Percentiles rank a stretch among this genome's conserved stretches.
These are phyloP conservation scores for Rubroshorea leprosula DNA, from an alignment of 345 rosid species.

Conservation along the genomic window DNA sequence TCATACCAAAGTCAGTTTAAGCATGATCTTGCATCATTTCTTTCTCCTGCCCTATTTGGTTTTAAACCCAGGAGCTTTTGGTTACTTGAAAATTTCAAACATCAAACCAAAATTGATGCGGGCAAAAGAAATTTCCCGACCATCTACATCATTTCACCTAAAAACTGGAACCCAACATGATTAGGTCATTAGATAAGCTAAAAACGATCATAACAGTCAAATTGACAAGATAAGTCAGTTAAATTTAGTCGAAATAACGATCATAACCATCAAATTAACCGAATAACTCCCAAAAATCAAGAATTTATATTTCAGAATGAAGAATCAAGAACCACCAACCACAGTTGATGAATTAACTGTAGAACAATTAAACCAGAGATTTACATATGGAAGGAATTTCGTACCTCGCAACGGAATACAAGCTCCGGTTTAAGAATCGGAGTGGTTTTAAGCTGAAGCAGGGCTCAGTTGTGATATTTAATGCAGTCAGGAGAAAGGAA, in stretches of 20 bases:
- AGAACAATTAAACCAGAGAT: too few species aligned
- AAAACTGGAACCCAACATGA: background rate
- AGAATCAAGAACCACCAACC: background rate
- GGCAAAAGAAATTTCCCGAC: too few species aligned
- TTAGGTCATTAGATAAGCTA: background rate
- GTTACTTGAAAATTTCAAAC: too few species aligned
- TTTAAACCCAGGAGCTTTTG: background rate
- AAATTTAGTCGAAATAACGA: background rate
- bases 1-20: background rate
- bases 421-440: background rate
- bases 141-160: too few species aligned
- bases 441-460: background rate
- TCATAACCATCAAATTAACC: background rate
- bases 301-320: too few species aligned
- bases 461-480: background rate
- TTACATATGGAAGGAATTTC: background rate
- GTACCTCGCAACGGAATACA: background rate
- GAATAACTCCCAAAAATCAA: background rate
- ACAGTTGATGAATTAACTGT: background rate
- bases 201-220: background rate
- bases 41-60: background rate
- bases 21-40: background rate
- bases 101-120: background rate
- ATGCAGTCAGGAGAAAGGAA: background rate
- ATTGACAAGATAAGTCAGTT: background rate